Base-by-base conservation (phyloP, 306 rosid species). In the Inga leiocalycina region DNA sequence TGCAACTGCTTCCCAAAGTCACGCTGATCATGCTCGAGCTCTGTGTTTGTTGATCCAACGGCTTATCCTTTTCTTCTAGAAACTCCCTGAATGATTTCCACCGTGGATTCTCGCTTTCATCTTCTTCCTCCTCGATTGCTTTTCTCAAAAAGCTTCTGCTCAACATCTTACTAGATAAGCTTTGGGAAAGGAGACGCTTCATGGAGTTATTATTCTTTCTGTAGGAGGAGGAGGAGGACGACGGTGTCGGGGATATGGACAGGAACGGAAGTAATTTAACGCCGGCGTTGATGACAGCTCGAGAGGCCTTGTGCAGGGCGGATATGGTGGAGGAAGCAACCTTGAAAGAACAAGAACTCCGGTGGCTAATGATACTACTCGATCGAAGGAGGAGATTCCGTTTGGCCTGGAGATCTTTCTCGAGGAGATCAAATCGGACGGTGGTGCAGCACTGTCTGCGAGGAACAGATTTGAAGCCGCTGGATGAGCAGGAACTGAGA, bases 401-500 rank as follows among this genome's bases (percentile, higher is more conserved):
- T 48, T 4, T 35, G 66, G 62, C 46, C 11, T 62, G 73, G 69
- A 91, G 89, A 54, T 89, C 91, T 78, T 81, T 76, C 61, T 91
- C 87, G 77, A 88, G 84, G 73, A 91, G 88, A 56, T 19, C 74
- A 19, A 89, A 81, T 20, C 89, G 84, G 78, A 88, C 82, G 72
- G 84, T 83, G 41, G 89, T 65, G 92, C 97, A 92, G 90, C 97
- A 95, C 57, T 87, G 93, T 44, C 92, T 83, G 34, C 98, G 92
- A 0, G 98, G 94, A 27, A 95, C 82, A 12, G 97, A 91, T 76
- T 88, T 90, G 91, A 93, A 93, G 46, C 96, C 96, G 87, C 80
- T 90, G 54, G 98, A 93, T 76, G 99, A 92, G 79, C 91, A 89
- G 6, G 98, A 95, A 46, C 97, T 83, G 2, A 90, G 81, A 73